Evolutionary conservation across 2,329 filamentous ascomycete genomes (phyloP), one percentile per base, ranked within the genome.

Genomic region (Meredithiella fracta): DNA sequence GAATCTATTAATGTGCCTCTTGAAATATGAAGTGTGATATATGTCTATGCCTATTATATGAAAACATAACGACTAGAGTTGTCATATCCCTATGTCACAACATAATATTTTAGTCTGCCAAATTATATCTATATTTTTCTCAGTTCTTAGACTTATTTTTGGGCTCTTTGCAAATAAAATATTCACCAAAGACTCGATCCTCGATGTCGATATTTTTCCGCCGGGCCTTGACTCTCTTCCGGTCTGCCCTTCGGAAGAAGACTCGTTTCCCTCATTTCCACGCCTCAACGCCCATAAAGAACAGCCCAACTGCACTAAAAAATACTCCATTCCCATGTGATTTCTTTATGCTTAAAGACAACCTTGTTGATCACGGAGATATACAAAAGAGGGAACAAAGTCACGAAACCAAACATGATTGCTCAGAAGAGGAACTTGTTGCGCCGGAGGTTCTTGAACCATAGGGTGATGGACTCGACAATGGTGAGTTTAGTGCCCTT

Each of bases 361-460:
- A 69, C 66, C 7, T 68, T 72, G 66, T 77, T 82, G 59, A 83
- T 70, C 11, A 75, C 77, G 0, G 78, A 78, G 53, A 82, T 79
- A 62, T 82, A 82, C 20, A 76, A 64, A 37, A 72, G 65, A 6
- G 73, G 72, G 64, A 77, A 76, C n/a, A 76, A 66, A 9, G 72
- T 70, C 29, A 73, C 61, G 58, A 72, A 70, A 51, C 73, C 74
- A 47, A 72, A 58, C 26, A 73, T 65, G 58, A 85, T 74, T 25
- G 80, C 74, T 69, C 74, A 83, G 72, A 84, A 85, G 20, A 85
- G 70, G 69, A 88, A 86, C 66, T 80, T 72, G 70, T 88, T 89
- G 60, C 77, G 71, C 82, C 82, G 85, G 52, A 86, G 72, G 62
- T 85, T 80, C 58, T 73, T 62, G 62, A 79, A 73, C 81, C 82